These are phyloP conservation scores for Shiraia sp. DNA, from an alignment of 2,329 filamentous ascomycete genomes.

Conservation along the genomic window DNA sequence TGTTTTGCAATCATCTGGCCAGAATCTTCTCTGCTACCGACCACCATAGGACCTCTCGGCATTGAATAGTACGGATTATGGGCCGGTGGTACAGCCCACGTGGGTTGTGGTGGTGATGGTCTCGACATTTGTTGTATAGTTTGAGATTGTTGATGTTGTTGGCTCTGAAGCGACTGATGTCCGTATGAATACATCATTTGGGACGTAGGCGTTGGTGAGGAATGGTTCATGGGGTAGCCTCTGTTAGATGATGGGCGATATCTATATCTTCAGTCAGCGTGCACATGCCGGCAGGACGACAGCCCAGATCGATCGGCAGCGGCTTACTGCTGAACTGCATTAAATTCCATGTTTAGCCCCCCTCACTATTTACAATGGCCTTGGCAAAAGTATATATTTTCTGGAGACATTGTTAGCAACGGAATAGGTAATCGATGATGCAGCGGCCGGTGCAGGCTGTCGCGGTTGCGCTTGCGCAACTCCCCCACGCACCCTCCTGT, in stretches of 20 bases:
- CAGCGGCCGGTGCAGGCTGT: conserved; percentile 17
- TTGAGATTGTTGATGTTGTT: conserved; percentile 22
- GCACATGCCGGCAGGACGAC: not conserved
- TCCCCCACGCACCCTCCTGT: conserved; percentile 19
- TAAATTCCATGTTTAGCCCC: conserved; percentile 48
- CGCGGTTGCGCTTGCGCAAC: conserved; percentile 26
- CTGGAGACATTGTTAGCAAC: conserved; percentile 31
- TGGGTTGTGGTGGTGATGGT: conserved; percentile 38
- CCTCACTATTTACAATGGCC: conserved; percentile 29
- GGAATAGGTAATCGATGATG: conserved; percentile 21
- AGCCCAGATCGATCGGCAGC: conserved; percentile 6
- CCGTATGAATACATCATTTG: conserved; percentile 45
- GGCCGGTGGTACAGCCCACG: conserved; percentile 40
- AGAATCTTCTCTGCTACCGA: conserved; percentile 30
- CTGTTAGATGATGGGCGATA: conserved; percentile 42
- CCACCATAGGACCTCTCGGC: conserved; percentile 21
- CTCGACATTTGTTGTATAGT: conserved; percentile 31
- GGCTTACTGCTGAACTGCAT: conserved; percentile 47
- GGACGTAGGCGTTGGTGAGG: conserved; percentile 30
- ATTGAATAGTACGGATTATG: conserved; percentile 38
- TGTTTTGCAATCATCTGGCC: conserved; percentile 28
- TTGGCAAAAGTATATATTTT: conserved; percentile 21
- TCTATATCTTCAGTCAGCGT: conserved; percentile 38
- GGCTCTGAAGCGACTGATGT: conserved; percentile 10
- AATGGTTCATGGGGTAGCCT: conserved; percentile 36